Percentiles rank a stretch among this genome's conserved stretches.
Conservation (phyloP, 495 filamentous ascomycete species). For the Penicillium pulvis region DNA sequence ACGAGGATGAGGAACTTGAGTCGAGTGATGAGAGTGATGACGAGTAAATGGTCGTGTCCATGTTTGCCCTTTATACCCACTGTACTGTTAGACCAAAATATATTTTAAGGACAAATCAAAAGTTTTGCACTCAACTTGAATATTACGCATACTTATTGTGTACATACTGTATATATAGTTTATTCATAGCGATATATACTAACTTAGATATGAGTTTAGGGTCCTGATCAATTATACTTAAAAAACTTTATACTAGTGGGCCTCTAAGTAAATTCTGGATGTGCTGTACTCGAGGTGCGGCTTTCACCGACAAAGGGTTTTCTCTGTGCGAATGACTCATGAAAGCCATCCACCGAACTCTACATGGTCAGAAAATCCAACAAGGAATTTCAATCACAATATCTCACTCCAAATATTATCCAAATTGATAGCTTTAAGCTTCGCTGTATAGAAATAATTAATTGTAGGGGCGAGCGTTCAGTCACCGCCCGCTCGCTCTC, state of each 20-base stretch:
- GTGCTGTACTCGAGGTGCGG: not conserved
- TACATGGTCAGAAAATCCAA: not conserved
- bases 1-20: constrained; percentile 45
- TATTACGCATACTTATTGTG: not conserved
- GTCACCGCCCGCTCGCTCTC: constrained; percentile 46
- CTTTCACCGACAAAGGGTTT: not conserved
- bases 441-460: not conserved
- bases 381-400: not conserved
- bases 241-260: not conserved
- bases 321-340: constrained; percentile 6
- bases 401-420: not conserved
- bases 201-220: too few species aligned
- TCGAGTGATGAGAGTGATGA: constrained; percentile 49
- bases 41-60: constrained; percentile 25
- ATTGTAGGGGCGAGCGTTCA: constrained; percentile 12
- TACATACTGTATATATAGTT: too few species aligned
- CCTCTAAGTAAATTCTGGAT: not conserved
- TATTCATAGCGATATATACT: too few species aligned
- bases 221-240: not conserved
- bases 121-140: not conserved
- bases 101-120: constrained; percentile 3
- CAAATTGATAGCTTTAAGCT: not conserved
- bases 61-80: constrained; percentile 29
- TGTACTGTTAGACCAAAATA: constrained; percentile 26
- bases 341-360: not conserved